These are phyloP conservation scores for Solanum chmielewskii DNA, from an alignment of 257 asterid genomes.

Conservation along the genomic window DNA sequence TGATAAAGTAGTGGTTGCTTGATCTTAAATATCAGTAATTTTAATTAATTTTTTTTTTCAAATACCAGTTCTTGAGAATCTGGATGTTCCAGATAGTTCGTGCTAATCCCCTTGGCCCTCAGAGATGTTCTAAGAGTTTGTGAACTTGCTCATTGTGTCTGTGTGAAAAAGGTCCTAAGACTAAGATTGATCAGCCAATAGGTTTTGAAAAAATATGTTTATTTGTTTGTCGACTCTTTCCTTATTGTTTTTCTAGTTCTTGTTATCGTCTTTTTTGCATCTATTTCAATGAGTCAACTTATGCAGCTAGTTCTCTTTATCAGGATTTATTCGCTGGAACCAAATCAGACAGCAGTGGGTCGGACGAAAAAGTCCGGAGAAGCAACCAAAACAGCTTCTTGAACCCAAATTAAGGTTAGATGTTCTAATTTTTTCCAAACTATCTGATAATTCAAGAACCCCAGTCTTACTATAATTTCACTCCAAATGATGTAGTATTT, in stretches of 20 bases:
- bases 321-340: constrained; percentile 73
- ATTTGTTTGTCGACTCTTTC: not conserved
- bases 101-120: not conserved
- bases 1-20: not conserved
- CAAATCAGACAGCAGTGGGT: constrained; percentile 70
- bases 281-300: not conserved
- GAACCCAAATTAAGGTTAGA: constrained; percentile 66
- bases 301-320: constrained; percentile 1
- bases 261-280: not conserved
- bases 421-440: not conserved
- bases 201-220: not conserved
- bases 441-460: not conserved
- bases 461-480: not conserved
- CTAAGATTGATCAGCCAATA: not conserved
- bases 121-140: not conserved
- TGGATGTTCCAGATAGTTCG: not conserved
- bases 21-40: not conserved
- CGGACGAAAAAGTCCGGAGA: constrained; percentile 32
- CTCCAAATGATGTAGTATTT: not conserved
- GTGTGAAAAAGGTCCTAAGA: not conserved
- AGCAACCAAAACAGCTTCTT: constrained; percentile 20
- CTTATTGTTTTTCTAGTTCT: not conserved
- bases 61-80: not conserved
- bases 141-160: not conserved
- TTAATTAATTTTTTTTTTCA: not conserved